Conservation (phyloP, 192 early-diverging fungal genomes). For the Nowakowskiella sp. region DNA sequence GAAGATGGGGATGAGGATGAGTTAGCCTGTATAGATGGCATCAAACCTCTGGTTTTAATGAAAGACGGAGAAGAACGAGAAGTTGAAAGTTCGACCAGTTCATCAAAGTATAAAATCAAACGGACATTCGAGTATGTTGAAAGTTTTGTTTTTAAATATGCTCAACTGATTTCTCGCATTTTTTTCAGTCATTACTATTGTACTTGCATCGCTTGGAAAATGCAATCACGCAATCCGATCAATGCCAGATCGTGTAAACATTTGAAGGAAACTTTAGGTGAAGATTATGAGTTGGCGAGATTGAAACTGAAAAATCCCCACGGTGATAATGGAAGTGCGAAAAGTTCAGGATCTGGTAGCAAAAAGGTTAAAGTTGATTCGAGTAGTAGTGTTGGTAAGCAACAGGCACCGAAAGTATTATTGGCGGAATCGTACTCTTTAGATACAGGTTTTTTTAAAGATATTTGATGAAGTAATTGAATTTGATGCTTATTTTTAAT, state of each 20-base stretch:
- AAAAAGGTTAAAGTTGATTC: no score
- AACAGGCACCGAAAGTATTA: no score
- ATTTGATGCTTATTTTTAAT: no score
- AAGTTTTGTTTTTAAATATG: no score
- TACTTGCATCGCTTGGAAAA: conserved; percentile 33
- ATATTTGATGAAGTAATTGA: no score
- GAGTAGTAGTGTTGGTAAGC: no score
- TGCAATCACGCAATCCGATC: conserved; percentile 9
- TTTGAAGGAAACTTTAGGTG: conserved; percentile 32
- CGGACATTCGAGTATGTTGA: conserved; percentile 28
- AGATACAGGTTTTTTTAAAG: no score
- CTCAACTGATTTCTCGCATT: no score
- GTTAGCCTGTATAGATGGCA: conserved; percentile 20
- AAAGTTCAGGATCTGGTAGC: no score
- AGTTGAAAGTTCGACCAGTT: background rate
- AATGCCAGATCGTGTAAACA: conserved; percentile 35
- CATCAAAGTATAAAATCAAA: conserved; percentile 30
- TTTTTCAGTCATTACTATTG: conserved; percentile 44
- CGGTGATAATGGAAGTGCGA: no score
- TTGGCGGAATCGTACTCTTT: no score
- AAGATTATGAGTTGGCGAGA: conserved; percentile 30
- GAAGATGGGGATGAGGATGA: conserved; percentile 12
- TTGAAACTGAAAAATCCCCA: conserved; percentile 19
- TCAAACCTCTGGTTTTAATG: conserved; percentile 19
- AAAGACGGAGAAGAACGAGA: conserved; percentile 25